Conservation (phyloP, 805 yeast genomes). For the Myxozyma melibiosi region DNA sequence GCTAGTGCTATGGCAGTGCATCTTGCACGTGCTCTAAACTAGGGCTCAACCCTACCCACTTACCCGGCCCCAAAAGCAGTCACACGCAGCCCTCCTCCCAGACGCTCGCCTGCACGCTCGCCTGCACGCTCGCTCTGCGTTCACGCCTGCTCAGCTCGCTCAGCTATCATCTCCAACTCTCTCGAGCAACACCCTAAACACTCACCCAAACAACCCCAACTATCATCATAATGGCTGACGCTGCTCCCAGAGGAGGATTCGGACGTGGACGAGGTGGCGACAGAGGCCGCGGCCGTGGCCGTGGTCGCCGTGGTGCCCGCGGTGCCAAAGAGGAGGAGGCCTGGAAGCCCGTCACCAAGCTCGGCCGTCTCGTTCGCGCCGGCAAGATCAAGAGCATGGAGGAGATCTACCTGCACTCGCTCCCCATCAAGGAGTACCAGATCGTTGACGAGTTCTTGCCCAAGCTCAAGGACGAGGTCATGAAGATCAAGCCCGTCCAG, state of each 20-base stretch:
- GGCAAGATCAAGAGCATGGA: constrained; percentile 95
- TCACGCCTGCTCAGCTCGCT: background rate
- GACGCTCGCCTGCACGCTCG: too few species aligned
- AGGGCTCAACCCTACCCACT: background rate
- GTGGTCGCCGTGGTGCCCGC: constrained; percentile 70
- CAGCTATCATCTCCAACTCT: background rate
- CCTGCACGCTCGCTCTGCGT: too few species aligned
- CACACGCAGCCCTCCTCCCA: too few species aligned
- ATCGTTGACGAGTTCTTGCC: constrained; percentile 96
- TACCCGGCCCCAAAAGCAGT: background rate
- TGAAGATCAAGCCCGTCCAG: constrained; percentile 99
- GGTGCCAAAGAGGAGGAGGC: constrained; percentile 91
- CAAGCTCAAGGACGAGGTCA: constrained; percentile 94
- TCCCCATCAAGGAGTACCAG: constrained; percentile 99
- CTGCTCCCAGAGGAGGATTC: constrained; percentile 45
- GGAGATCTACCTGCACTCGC: constrained; percentile 98
- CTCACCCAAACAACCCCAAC: constrained; percentile 3
- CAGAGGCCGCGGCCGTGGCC: constrained; percentile 51
- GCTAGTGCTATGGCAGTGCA: background rate
- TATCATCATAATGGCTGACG: constrained; percentile 39
- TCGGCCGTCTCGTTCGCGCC: constrained; percentile 99
- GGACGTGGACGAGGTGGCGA: constrained; percentile 58
- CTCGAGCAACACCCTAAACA: background rate
- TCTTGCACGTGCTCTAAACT: background rate
- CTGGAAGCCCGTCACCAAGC: constrained; percentile 99